Base-by-base conservation (phyloP, 1,284 basidiomycete genomes). In the Ustilago cynodontis region DNA sequence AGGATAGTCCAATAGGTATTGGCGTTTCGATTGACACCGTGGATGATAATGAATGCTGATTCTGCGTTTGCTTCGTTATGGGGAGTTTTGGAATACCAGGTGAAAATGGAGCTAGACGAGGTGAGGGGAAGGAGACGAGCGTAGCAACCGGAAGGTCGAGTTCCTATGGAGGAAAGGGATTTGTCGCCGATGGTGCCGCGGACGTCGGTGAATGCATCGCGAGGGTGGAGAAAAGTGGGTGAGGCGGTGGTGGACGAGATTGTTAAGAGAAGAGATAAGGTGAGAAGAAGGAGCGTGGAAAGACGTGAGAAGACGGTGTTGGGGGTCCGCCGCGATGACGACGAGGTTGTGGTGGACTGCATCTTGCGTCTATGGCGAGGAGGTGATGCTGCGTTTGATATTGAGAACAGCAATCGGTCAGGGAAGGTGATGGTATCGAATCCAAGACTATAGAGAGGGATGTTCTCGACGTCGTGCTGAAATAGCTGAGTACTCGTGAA, bases 21-120 rank as follows among this genome's bases (percentile, higher is more conserved):
- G 2, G 76, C 81, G 26, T 83, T 82, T 29, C 81, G 71, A 9
- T 60, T 31, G 28, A 76, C 70, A 14, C 81, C 81, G 62, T 83
- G 81, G 43, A 82, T 53, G 53, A 79, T 63, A 61, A 83, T 81
- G 37, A 83, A 65, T 0, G 70, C 81, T 5, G 68, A 55, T 49
- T 75, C 73, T 55, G 78, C 76, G 11, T 69, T 45, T 1, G 67
- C n/a, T 50, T 80, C 75, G 52, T 69, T 35, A 37, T 45, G 2
- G 2, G 78, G 78, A 6, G 76, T 67, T 52, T 78, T 72, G 20
- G 70, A 75, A 50, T 75, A 72, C 78, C 78, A 80, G 0, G 71
- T 77, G 51, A 78, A 78, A 47, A 80, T 62, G 33, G 56, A 13
- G 22, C 41, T 47, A 18, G 33, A 49, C 14, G 33, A 41, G 0